These are phyloP conservation scores for Entomortierella chlamydospora DNA, from an alignment of 192 early-diverging fungal genomes.

Conservation along the genomic window DNA sequence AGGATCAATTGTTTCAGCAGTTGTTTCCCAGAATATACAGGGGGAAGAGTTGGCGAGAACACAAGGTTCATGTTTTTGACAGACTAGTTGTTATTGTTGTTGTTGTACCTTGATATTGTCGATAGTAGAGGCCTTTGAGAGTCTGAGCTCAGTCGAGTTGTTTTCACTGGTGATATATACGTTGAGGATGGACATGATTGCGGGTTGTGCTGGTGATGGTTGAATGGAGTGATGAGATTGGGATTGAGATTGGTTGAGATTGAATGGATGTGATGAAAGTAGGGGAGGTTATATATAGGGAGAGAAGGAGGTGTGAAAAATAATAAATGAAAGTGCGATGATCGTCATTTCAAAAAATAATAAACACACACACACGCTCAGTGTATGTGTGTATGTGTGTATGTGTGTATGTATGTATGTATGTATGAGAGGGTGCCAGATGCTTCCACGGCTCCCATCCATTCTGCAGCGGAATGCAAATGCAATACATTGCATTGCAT, in stretches of 20 bases:
- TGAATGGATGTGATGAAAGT: neutral
- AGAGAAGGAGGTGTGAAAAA: too few relatives aligned
- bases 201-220: neutral
- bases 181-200: slow-evolving; percentile 82
- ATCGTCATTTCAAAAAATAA: too few relatives aligned
- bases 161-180: slow-evolving; percentile 89
- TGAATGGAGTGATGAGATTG: neutral
- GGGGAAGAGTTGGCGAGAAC: too few relatives aligned
- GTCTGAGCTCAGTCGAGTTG: slow-evolving; percentile 86
- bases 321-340: too few relatives aligned
- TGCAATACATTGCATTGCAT: too few relatives aligned
- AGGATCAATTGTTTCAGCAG: neutral
- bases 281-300: neutral
- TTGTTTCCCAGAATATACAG: neutral
- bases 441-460: neutral
- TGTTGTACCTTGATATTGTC: slow-evolving; percentile 75
- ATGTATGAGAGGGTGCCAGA: neutral
- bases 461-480: slow-evolving; percentile 7
- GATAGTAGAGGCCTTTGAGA: slow-evolving; percentile 81
- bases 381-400: too few relatives aligned
- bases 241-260: neutral
- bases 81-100: too few relatives aligned
- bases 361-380: too few relatives aligned
- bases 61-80: too few relatives aligned
- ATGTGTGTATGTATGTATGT: too few relatives aligned